Base-by-base conservation (phyloP, 331 rosid species). In the Pyrus hybrid region DNA sequence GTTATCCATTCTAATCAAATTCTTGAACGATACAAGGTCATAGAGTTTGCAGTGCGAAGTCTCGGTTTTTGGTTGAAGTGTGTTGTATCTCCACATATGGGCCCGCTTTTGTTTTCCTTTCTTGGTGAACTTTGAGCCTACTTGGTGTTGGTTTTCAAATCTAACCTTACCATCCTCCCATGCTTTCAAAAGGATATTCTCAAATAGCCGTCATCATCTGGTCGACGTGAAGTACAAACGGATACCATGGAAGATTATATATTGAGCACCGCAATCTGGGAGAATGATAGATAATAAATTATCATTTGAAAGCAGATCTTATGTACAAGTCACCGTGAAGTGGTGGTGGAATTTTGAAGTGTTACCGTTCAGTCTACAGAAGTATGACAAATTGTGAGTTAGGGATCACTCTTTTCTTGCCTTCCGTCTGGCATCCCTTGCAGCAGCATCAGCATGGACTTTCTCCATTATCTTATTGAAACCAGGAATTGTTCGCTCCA, bases 401-500 rank as follows among this genome's bases (percentile, higher is more conserved):
- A 70, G 8, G 26, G 63, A 68, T 62, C 56, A 47, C 61, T 14
- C 67, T 75, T 72, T 81, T 82, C 75, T 74, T 76, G 76, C 65
- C 80, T n/a, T 58, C 60, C 77, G 71, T 79, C 22, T 80, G 22
- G 45, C 41, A 3, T 49, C 13, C 76, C 91, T 84, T 1, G 76
- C 66, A 6, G 1, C 0, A 18, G 23, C 63, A 74, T 85, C 88
- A 0, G 80, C 63, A 56, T 9, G 1, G 21, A 82, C 75, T 70
- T 87, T 86, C 37, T 83, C 58, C 81, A 45, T 17, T 77, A 90
- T 53, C 35, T 70, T 76, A 62, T 65, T 65, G 49, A 87, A 92
- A 72, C 97, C 99, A 33, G 96, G 92, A 82, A 86, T 56, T 32
- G 78, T 41, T 61, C 20, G 8, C 32, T 71, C 73, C 87, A 90